Base-by-base conservation (phyloP, 768 basidiomycete genomes). In the Mycena leptocephala region DNA sequence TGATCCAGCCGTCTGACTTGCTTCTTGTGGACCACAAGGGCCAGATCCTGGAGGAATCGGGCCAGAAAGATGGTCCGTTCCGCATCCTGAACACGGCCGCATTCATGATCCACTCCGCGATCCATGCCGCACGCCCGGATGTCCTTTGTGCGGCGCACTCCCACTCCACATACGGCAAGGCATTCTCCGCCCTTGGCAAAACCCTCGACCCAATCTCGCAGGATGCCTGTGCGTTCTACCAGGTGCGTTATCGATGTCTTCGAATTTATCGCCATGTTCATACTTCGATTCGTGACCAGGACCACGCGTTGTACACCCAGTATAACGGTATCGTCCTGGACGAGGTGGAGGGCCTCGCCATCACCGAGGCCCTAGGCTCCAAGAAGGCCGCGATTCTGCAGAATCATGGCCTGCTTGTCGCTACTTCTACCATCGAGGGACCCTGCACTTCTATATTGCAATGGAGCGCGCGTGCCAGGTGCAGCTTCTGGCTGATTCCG, bases 291-390 rank as follows among this genome's bases (percentile, higher is more conserved):
- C 46, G 16, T n/a, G n/a, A n/a, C n/a, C 33, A 77, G 61, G 87
- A 88, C 63, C 84, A 85, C 76, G 86, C 82, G 10, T 81, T 90
- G 26, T 89, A 90, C 76, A 81, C 80, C 33, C 84, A 88, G 51
- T 89, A 87, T 70, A 88, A 87, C 72, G 90, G 90, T 24, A 85
- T 91, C 9, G 89, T 91, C 18, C 81, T 90, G 18, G 86, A 85
- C 20, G 75, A 83, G 10, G 85, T 87, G 46, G 90, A 91, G 82
- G 88, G 88, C 16, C 79, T 80, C 51, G 83, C 86, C 39, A 91
- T 92, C 67, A 88, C 89, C 10, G 78, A 81, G 11, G 84, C 87
- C 5, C 79, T 89, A 18, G 88, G 88, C 13, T 79, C 80, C 20
- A 87, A 86, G 73, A 86, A 87, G 81, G 84, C 86, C 18, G 86